Conservation (phyloP, 108 stramenopile genomes). For the Pelagomonas calceolata region DNA sequence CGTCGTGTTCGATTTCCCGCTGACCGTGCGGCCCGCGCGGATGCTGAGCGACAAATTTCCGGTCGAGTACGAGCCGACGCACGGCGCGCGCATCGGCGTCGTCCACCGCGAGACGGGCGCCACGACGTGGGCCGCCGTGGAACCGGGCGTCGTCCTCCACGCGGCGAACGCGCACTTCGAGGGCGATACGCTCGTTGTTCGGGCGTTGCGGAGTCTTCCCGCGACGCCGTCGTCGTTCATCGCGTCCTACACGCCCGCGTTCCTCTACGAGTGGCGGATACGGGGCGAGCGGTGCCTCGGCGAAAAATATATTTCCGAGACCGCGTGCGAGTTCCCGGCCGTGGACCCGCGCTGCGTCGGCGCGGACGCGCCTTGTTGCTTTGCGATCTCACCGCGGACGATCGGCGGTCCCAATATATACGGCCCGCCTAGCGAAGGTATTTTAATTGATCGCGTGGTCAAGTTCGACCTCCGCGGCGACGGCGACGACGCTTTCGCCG, state of each 20-base stretch:
- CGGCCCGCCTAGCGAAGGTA: conserved; percentile 18
- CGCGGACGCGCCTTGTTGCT: not conserved
- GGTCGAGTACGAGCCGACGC: conserved; percentile 40
- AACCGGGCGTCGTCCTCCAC: conserved; percentile 35
- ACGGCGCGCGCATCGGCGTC: conserved; percentile 36
- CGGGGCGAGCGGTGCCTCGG: conserved; percentile 11
- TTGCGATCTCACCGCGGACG: conserved; percentile 2
- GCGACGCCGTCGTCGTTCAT: conserved; percentile 20
- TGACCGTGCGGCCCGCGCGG: conserved; percentile 26
- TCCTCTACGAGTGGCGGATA: conserved; percentile 29
- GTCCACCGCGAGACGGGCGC: conserved; percentile 6
- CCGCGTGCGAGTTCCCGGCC: conserved; percentile 32
- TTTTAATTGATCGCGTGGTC: conserved; percentile 29
- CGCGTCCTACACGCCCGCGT: conserved; percentile 14
- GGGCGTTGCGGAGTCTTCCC: conserved; percentile 20
- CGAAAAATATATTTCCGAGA: conserved; percentile 24
- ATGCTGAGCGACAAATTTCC: conserved; percentile 21
- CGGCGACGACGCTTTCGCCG: not conserved
- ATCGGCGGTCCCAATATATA: conserved; percentile 30
- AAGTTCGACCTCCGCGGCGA: conserved; percentile 22
- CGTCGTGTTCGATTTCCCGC: conserved; percentile 33
- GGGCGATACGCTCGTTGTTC: conserved; percentile 26
- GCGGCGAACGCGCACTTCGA: conserved; percentile 27
- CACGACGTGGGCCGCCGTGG: conserved; percentile 21
- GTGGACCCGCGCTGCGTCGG: conserved; percentile 23